phyloP scores from a whole-genome alignment of 345 rosid species.

The Brassica juncea region DNA sequence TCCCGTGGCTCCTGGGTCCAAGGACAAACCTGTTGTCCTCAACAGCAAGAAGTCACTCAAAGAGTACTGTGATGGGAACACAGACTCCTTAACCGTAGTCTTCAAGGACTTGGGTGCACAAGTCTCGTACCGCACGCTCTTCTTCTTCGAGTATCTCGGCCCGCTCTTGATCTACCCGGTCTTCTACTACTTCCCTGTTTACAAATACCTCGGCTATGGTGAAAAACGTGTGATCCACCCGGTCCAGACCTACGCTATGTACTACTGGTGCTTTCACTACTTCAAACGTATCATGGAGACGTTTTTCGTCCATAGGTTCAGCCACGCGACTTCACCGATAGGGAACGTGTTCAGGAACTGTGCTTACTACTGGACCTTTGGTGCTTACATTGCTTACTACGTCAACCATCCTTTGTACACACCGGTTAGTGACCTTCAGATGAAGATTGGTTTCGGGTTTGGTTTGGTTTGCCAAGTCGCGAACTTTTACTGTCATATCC shows the following conservation, averaged over 20 bases:
- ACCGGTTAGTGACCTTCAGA: conserved; percentile 82
- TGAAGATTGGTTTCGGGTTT: conserved; percentile 93
- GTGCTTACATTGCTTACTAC: conserved; percentile 81
- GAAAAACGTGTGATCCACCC: conserved; percentile 66
- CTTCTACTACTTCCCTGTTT: conserved; percentile 87
- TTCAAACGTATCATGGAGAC: conserved; percentile 94
- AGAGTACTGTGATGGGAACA: conserved; percentile 71
- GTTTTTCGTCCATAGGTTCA: conserved; percentile 86
- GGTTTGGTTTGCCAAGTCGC: conserved; percentile 77
- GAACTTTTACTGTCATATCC: conserved; percentile 86
- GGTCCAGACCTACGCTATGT: conserved; percentile 89
- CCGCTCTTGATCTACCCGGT: conserved; percentile 83
- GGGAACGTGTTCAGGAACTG: conserved; percentile 93
- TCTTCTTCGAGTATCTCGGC: conserved; percentile 94
- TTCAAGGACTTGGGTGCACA: conserved; percentile 96
- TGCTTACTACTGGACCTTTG: conserved; percentile 93
- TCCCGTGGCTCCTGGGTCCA: conserved; percentile 72
- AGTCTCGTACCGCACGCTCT: conserved; percentile 91
- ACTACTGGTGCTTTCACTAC: conserved; percentile 97
- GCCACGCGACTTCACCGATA: conserved; percentile 93
- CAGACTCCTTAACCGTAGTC: conserved; percentile 57
- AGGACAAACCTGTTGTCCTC: conserved; percentile 70
- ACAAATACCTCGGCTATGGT: conserved; percentile 71
- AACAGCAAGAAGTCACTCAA: conserved; percentile 67
- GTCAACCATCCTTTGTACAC: conserved; percentile 95